Evolutionary conservation across 495 filamentous ascomycete genomes (phyloP).

Genomic region (Hypoxylon fragiforme): DNA sequence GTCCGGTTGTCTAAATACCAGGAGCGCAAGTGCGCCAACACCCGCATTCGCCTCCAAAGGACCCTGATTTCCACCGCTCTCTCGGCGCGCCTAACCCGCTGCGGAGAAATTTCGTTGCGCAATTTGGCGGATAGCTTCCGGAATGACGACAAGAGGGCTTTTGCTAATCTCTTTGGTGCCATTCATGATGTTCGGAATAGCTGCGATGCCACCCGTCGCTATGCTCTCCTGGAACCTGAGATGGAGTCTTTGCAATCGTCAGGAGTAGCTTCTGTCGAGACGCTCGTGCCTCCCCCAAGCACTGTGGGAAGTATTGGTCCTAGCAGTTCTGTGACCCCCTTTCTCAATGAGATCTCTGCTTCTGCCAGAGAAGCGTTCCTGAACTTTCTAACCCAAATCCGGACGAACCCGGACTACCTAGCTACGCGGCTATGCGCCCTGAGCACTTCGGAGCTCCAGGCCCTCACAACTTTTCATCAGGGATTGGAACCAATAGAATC

Average conservation of each 20-base stretch:
- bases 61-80: constrained; percentile 73
- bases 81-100: constrained; percentile 76
- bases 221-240: constrained; percentile 70
- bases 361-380: constrained; percentile 74
- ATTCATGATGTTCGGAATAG: constrained; percentile 86
- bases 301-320: constrained; percentile 39
- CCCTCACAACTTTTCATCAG: constrained; percentile 73
- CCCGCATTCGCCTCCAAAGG: constrained; percentile 66
- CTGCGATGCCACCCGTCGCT: constrained; percentile 70
- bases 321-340: constrained; percentile 62
- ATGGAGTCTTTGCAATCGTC: constrained; percentile 56
- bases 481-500: constrained; percentile 78
- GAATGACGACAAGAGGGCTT: constrained; percentile 85
- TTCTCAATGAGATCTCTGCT: constrained; percentile 78
- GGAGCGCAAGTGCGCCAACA: constrained; percentile 69
- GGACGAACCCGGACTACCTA: constrained; percentile 84
- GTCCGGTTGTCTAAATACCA: constrained; percentile 73
- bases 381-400: constrained; percentile 76
- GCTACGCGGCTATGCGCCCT: constrained; percentile 76
- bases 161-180: constrained; percentile 83
- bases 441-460: constrained; percentile 70
- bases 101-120: constrained; percentile 75
- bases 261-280: constrained; percentile 50
- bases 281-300: constrained; percentile 45
- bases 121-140: constrained; percentile 87